Base-by-base conservation (phyloP, 495 filamentous ascomycete species). In the Neurospora sp. region DNA sequence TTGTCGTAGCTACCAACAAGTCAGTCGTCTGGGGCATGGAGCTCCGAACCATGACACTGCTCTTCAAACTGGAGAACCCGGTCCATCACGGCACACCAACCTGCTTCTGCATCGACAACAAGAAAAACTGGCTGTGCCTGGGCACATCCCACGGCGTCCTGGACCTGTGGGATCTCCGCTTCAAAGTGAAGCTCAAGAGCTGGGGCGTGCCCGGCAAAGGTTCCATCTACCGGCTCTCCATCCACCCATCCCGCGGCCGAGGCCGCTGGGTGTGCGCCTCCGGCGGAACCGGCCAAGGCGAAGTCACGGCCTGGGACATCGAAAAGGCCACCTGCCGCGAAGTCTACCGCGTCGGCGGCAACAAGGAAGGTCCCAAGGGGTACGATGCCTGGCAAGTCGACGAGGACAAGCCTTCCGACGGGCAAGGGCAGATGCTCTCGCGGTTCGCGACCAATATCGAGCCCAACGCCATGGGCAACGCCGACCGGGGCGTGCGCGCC, bases 141-240 rank as follows among this genome's bases (percentile, higher is more conserved):
- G 96, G 94, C 40, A 98, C 96, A 1, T 93, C 94, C 8, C 94
- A 98, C 76, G 96, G 96, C 4, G 90, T 98, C 68, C 83, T 99
- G 8, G 92, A 97, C 76, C 85, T 99, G 20, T 99, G 96, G 96
- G 96, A 99, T 79, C 87, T 99, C 17, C 91, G 96, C 17, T 99
- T 98, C 83, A 91, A 88, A 70, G 86, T 97, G 69, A 89, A 94
- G 17, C 81, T 97, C 39, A 94, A 92, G 80, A 92, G 90, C 7
- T 98, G 94, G 95, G 93, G 92, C 27, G 87, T 99, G 9, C 90
- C 93, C 3, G 92, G 92, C 39, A 91, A 90, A 76, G 88, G 90
- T 8, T 85, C 92, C 35, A 96, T 99, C 73, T 92, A 97, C 73
- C 87, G 93, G 9, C 83, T 98, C 4, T 82, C 88, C 70, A 81